Evolutionary conservation across 306 rosid species (phyloP).

Genomic region (Pueraria montana): DNA sequence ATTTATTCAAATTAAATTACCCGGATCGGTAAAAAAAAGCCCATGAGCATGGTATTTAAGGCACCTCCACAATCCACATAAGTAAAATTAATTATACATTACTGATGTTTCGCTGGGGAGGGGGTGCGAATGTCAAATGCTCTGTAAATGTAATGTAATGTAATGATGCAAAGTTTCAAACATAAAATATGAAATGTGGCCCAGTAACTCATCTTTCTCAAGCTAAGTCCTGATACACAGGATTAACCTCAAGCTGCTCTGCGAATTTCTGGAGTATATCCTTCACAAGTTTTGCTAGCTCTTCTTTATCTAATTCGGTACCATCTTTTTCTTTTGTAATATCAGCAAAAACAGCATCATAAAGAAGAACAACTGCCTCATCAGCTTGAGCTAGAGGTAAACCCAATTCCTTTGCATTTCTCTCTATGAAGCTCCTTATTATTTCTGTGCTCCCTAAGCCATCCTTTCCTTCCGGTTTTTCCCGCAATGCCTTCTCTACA

Average conservation of each 20-base stretch:
- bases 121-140: slow-evolving; percentile 34
- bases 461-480: slow-evolving; percentile 55
- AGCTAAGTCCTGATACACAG: slow-evolving; percentile 71
- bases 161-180: slow-evolving; percentile 23
- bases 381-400: slow-evolving; percentile 67
- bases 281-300: slow-evolving; percentile 60
- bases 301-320: slow-evolving; percentile 54
- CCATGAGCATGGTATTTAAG: slow-evolving; percentile 36
- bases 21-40: background rate
- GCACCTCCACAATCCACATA: slow-evolving; percentile 13
- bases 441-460: slow-evolving; percentile 49
- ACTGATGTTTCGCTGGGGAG: background rate
- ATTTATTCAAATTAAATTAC: background rate
- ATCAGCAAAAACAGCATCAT: slow-evolving; percentile 77
- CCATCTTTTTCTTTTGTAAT: slow-evolving; percentile 50
- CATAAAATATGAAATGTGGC: slow-evolving; percentile 36
- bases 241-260: slow-evolving; percentile 82
- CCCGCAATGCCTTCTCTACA: slow-evolving; percentile 64
- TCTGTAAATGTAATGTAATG: slow-evolving; percentile 1
- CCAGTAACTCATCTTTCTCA: slow-evolving; percentile 37
- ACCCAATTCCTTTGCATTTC: slow-evolving; percentile 68
- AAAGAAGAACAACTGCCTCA: slow-evolving; percentile 72
- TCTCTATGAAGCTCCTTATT: slow-evolving; percentile 72
- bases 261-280: slow-evolving; percentile 70
- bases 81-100: slow-evolving; percentile 12